phyloP scores from a whole-genome alignment of 768 basidiomycete species.

The Epithele typhae region DNA sequence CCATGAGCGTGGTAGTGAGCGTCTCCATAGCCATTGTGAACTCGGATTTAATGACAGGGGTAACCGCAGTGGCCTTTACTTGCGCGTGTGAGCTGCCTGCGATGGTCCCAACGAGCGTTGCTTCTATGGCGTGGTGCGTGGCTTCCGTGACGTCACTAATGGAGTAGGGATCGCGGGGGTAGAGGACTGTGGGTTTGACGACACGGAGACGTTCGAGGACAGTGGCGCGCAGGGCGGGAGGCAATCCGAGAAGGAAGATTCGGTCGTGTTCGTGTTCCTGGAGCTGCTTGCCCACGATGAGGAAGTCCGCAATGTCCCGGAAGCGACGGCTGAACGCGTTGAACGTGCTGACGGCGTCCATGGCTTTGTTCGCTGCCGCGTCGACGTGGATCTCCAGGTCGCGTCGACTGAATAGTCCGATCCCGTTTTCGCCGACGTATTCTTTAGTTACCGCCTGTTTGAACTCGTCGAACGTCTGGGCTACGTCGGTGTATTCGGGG shows the following conservation, averaged over 20 bases:
- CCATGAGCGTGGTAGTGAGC: neutral
- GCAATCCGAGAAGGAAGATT: constrained; percentile 17
- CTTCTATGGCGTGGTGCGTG: constrained; percentile 15
- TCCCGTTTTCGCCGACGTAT: constrained; percentile 19
- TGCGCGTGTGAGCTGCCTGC: neutral
- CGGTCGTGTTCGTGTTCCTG: constrained; percentile 19
- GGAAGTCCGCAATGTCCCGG: constrained; percentile 13
- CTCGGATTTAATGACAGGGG: constrained; percentile 1
- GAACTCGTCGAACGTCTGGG: constrained; percentile 17
- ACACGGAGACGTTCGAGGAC: constrained; percentile 15
- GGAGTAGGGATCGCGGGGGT: constrained; percentile 23
- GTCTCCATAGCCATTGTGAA: neutral
- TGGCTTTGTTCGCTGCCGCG: constrained; percentile 4
- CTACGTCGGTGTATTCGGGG: neutral
- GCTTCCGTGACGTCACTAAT: constrained; percentile 20
- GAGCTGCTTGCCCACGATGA: constrained; percentile 15
- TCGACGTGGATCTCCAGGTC: constrained; percentile 23
- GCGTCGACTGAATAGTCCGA: constrained; percentile 13
- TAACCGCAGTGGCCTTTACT: neutral
- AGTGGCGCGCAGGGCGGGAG: neutral
- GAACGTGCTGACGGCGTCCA: neutral
- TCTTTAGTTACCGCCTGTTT: constrained; percentile 20
- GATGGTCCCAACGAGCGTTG: neutral
- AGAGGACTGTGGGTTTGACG: constrained; percentile 17
- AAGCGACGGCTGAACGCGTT: constrained; percentile 20